Base-by-base conservation (phyloP, 805 yeast genomes). In the Jamesozyma rosinii region DNA sequence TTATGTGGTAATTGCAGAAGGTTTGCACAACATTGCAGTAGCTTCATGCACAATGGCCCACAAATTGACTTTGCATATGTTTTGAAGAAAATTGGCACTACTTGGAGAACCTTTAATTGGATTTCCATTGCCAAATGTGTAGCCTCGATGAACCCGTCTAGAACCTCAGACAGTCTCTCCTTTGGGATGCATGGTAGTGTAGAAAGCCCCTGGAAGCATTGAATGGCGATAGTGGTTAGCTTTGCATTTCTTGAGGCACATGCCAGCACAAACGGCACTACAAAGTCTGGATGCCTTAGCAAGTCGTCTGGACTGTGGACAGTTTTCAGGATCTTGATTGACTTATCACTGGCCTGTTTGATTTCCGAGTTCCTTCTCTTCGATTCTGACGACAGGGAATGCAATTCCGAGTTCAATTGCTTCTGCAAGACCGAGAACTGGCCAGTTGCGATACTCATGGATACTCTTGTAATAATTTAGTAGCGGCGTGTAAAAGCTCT, bases 71-170 rank as follows among this genome's bases (percentile, higher is more conserved):
- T 57, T 1, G 77, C 69, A 57, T 87, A 87, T 18, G 70, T 73
- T 54, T 79, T 83, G 58, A 81, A 76, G 29, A 90, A 66, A 2
- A 79, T 69, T 0, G 97, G 96, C 19, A 90, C 68, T 11, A 85
- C 70, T 64, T 90, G 98, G 32, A 90, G 65, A 11, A 88, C 80
- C 56, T 88, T 85, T 48, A 92, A 71, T 61, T 90, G 97, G 37
- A 86, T 81, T 35, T 89, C 97, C 21, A 77, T 70, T 0, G 92
- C 83, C 13, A 83, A 66, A 52, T 79, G 79, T 0, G 90, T 76
- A 0, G 94, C 85, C 44, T 84, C 89, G 27, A 72, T 69, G 29
- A 87, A 69, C 0, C 88, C 79, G 33, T 77, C 81, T 18, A 90
- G 64, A 5, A 90, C 69, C 5, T 72, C 72, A 17, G 69, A 70